These are phyloP conservation scores for Penicillium taxi DNA, from an alignment of 495 filamentous ascomycete species.

Conservation along the genomic window DNA sequence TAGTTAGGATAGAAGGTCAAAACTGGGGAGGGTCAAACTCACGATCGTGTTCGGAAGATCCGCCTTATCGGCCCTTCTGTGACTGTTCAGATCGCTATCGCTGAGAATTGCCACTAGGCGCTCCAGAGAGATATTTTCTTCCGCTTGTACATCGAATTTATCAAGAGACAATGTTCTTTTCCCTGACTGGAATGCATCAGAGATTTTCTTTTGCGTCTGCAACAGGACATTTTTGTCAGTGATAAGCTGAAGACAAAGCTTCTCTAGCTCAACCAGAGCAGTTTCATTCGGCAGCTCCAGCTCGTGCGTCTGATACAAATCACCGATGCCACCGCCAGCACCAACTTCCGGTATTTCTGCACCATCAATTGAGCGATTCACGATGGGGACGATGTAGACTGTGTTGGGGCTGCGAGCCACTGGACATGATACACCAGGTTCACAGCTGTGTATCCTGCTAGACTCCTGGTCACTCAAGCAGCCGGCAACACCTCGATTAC, in stretches of 20 bases:
- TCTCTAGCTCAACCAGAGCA: conserved; percentile 39
- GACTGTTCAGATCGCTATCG: conserved; percentile 8
- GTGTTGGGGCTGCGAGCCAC: conserved; percentile 44
- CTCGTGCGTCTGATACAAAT: conserved; percentile 57
- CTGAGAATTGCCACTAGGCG: conserved; percentile 34
- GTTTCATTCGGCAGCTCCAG: conserved; percentile 47
- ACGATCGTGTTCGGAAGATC: conserved; percentile 19
- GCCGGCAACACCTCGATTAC: conserved; percentile 60
- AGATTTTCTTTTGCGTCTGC: conserved; percentile 26
- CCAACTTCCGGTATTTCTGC: conserved; percentile 63
- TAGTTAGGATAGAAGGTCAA: conserved; percentile 1
- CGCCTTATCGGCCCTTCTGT: neutral
- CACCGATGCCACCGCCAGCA: conserved; percentile 70
- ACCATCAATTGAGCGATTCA: conserved; percentile 50
- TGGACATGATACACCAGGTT: conserved; percentile 59
- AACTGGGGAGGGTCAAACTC: conserved; percentile 4
- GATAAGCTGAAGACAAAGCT: conserved; percentile 38
- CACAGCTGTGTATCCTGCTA: conserved; percentile 83
- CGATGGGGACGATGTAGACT: conserved; percentile 72
- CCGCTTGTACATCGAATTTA: conserved; percentile 30
- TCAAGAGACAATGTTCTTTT: conserved; percentile 36
- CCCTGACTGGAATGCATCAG: conserved; percentile 25
- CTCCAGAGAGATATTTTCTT: conserved; percentile 38
- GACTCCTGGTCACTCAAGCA: conserved; percentile 58
- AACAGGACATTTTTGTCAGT: conserved; percentile 25